phyloP scores from a whole-genome alignment of 1,284 basidiomycete species.

The Boletus holoroseus region DNA sequence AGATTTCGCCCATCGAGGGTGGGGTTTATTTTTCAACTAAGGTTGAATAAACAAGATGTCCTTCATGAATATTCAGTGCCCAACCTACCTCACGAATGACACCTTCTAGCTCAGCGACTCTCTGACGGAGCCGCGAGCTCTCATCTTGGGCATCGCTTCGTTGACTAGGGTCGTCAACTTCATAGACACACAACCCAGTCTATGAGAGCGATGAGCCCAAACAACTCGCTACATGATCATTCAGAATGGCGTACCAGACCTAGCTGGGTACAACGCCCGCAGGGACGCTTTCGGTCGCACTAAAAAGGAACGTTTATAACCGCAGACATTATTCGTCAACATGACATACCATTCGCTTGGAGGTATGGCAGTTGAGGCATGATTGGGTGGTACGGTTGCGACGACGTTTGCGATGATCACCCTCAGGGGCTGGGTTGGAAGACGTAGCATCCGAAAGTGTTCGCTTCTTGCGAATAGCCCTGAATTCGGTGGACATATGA shows the following conservation, averaged over 20 bases:
- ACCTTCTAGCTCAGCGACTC: slow-evolving; percentile 78
- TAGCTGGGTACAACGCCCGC: slow-evolving; percentile 68
- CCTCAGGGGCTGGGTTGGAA: slow-evolving; percentile 26
- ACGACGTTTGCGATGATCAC: slow-evolving; percentile 51
- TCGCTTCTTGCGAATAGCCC: slow-evolving; percentile 28
- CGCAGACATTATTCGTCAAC: neutral
- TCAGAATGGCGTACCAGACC: slow-evolving; percentile 47
- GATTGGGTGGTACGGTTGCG: slow-evolving; percentile 63
- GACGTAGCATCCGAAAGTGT: slow-evolving; percentile 17
- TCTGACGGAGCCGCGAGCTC: slow-evolving; percentile 58
- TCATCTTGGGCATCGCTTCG: slow-evolving; percentile 53
- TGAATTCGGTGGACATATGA: slow-evolving; percentile 29
- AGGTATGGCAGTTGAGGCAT: slow-evolving; percentile 66
- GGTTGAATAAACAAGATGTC: slow-evolving; percentile 6
- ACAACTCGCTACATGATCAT: neutral
- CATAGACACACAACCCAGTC: slow-evolving; percentile 81
- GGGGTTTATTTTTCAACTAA: slow-evolving; percentile 65
- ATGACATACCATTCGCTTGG: slow-evolving; percentile 72
- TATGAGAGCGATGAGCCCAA: slow-evolving; percentile 27
- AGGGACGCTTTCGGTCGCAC: slow-evolving; percentile 71
- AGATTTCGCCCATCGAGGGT: slow-evolving; percentile 56
- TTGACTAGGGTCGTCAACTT: slow-evolving; percentile 72
- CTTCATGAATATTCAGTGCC: neutral
- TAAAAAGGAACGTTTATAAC: slow-evolving; percentile 22
- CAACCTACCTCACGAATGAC: slow-evolving; percentile 67